Conservation (phyloP, 371 early-diverging fungal genomes). For the Batrachochytrium dendrobatidis region DNA sequence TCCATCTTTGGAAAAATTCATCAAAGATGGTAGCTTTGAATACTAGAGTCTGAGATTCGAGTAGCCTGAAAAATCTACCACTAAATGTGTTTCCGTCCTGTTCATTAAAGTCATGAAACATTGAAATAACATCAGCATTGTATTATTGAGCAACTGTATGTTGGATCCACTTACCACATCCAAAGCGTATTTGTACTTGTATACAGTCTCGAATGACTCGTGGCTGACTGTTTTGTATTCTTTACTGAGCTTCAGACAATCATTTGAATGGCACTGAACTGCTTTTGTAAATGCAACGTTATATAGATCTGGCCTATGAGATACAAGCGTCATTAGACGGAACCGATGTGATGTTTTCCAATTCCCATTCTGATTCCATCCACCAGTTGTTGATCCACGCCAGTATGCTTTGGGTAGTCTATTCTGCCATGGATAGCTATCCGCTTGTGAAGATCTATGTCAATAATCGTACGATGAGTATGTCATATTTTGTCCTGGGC, state of each 20-base stretch:
- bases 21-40: conserved; percentile 8
- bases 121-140: too few species aligned
- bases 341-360: not conserved
- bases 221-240: not conserved
- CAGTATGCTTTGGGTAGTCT: conserved; percentile 12
- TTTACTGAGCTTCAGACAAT: not conserved
- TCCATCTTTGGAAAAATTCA: conserved; percentile 12
- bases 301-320: not conserved
- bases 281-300: not conserved
- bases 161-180: conserved; percentile 7
- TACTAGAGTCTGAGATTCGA: conserved; percentile 11
- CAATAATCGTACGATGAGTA: too few species aligned
- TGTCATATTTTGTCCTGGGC: not conserved
- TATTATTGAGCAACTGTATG: too few species aligned
- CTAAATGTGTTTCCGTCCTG: conserved; percentile 12
- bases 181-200: conserved; percentile 4
- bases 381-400: conserved; percentile 17
- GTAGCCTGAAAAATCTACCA: not conserved
- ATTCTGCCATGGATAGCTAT: conserved; percentile 9
- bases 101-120: too few species aligned
- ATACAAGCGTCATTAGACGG: not conserved
- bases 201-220: not conserved
- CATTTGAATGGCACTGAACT: not conserved
- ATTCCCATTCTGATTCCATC: not conserved
- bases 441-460: too few species aligned